Percentiles rank a stretch among this genome's conserved stretches.
Conservation (phyloP, 768 basidiomycete genomes). For the Heimioporus sp. region DNA sequence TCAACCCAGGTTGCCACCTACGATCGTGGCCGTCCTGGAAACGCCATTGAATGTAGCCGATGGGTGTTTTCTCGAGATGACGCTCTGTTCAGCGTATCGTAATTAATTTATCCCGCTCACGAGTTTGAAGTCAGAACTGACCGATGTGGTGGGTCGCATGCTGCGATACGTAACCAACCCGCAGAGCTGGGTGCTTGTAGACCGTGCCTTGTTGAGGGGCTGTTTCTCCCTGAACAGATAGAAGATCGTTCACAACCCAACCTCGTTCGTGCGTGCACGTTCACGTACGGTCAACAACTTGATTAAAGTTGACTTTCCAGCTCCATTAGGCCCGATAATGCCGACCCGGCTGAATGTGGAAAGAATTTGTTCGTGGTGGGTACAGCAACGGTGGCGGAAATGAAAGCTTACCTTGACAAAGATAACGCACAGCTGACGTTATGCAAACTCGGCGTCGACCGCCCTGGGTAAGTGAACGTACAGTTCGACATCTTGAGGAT, state of each 20-base stretch:
- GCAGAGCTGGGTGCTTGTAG: slow-evolving; percentile 90
- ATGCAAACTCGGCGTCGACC: slow-evolving; percentile 72
- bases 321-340: slow-evolving; percentile 90
- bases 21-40: slow-evolving; percentile 99
- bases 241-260: slow-evolving; percentile 9
- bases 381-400: slow-evolving; percentile 20
- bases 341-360: slow-evolving; percentile 71
- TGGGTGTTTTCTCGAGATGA: slow-evolving; percentile 94
- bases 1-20: slow-evolving; percentile 37
- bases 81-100: slow-evolving; percentile 51
- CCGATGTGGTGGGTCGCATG: slow-evolving; percentile 97
- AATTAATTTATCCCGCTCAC: slow-evolving; percentile 15
- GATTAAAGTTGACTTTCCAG: slow-evolving; percentile 94
- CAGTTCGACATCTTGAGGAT: slow-evolving; percentile 91
- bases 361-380: slow-evolving; percentile 18
- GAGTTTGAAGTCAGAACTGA: slow-evolving; percentile 26
- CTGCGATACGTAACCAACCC: slow-evolving; percentile 96
- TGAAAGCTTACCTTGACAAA: slow-evolving; percentile 69
- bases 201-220: slow-evolving; percentile 88
- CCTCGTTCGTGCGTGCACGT: slow-evolving; percentile 2
- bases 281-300: slow-evolving; percentile 80
- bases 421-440: slow-evolving; percentile 91
- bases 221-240: slow-evolving; percentile 71
- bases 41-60: slow-evolving; percentile 97
- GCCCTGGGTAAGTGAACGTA: slow-evolving; percentile 93